Conservation (phyloP, 2,329 filamentous ascomycete genomes). For the Fusarium globosum region DNA sequence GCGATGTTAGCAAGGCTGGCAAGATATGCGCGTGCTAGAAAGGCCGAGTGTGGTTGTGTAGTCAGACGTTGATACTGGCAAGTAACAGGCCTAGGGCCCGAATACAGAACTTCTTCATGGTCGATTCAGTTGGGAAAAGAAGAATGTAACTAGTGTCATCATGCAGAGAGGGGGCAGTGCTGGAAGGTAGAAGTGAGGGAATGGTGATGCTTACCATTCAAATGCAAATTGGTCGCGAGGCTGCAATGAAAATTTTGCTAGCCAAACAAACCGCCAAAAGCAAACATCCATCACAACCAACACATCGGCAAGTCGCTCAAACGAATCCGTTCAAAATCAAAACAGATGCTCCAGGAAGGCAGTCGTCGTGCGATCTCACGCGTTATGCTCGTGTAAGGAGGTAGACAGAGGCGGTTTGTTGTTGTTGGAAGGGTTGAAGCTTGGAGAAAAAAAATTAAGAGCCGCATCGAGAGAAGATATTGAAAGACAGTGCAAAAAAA, state of each 20-base stretch:
- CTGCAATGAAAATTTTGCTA: constrained; percentile 15
- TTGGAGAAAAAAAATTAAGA: constrained; percentile 28
- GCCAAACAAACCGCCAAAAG: constrained; percentile 12
- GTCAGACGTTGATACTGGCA: constrained; percentile 91
- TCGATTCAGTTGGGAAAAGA: constrained; percentile 92
- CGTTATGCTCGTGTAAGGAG: constrained; percentile 16
- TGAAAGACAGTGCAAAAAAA: constrained; percentile 48
- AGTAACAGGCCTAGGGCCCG: constrained; percentile 83
- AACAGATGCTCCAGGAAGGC: constrained; percentile 24
- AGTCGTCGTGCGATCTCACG: constrained; percentile 14
- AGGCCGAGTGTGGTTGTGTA: constrained; percentile 31
- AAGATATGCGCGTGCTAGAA: not conserved
- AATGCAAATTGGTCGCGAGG: not conserved
- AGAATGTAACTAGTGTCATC: constrained; percentile 81
- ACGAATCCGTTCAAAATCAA: constrained; percentile 29
- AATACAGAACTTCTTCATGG: constrained; percentile 80
- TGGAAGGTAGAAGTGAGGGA: constrained; percentile 34
- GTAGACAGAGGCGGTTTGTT: constrained; percentile 16
- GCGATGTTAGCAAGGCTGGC: constrained; percentile 39
- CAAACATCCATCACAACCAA: constrained; percentile 2
- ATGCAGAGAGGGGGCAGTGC: constrained; percentile 54
- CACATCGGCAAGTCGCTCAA: not conserved
- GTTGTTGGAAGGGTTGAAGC: constrained; percentile 31
- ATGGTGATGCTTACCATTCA: constrained; percentile 41
- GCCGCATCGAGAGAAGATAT: constrained; percentile 47